phyloP scores from a whole-genome alignment of 768 basidiomycete species.

The Chalciporus piperatus region DNA sequence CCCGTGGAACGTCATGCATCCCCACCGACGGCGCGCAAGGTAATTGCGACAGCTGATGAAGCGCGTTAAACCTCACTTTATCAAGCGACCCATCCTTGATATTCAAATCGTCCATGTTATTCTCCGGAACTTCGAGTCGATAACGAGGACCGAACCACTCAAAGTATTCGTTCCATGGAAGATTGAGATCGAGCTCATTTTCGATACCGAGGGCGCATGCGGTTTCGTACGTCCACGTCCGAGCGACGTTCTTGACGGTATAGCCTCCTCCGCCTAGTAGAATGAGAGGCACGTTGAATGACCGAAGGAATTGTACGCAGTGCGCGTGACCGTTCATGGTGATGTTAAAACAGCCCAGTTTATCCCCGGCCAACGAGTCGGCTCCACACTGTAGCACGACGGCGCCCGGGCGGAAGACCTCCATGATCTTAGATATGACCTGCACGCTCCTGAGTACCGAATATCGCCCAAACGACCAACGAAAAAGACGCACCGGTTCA shows the following conservation, averaged over 20 bases:
- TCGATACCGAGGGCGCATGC: conserved; percentile 91
- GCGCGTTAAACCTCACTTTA: conserved; percentile 63
- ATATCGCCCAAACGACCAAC: neutral
- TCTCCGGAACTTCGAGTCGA: conserved; percentile 84
- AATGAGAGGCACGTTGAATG: conserved; percentile 82
- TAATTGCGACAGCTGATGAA: conserved; percentile 56
- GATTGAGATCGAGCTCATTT: conserved; percentile 67
- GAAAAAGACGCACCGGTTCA: conserved; percentile 66
- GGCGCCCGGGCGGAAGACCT: conserved; percentile 83
- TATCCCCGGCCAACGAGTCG: conserved; percentile 93
- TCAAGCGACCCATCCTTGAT: conserved; percentile 77
- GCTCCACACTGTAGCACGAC: conserved; percentile 95
- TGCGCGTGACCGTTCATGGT: conserved; percentile 94
- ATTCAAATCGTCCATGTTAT: conserved; percentile 96
- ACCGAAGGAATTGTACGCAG: conserved; percentile 83
- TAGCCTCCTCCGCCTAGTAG: conserved; percentile 96
- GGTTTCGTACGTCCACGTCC: conserved; percentile 96
- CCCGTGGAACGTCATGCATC: conserved; percentile 78
- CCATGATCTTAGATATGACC: conserved; percentile 83
- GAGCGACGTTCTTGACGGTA: conserved; percentile 93
- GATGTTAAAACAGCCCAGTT: conserved; percentile 93
- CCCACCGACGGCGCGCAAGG: conserved; percentile 81
- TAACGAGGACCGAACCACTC: conserved; percentile 98
- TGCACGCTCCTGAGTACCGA: conserved; percentile 27
- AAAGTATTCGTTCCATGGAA: conserved; percentile 88